Conservation (phyloP, 306 rosid genomes). For the Acacia crassicarpa region DNA sequence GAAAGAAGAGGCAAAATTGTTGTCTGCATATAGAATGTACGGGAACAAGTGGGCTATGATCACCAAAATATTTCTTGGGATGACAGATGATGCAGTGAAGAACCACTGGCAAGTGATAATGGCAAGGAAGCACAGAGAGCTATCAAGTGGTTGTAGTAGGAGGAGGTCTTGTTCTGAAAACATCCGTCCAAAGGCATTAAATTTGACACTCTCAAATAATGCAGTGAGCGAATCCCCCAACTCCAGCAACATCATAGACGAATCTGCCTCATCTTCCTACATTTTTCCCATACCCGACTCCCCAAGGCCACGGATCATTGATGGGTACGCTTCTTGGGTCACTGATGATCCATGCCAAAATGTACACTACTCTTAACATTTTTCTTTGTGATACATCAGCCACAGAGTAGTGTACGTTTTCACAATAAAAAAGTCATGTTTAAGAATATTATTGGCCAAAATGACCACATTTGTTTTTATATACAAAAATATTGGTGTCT, state of each 20-base stretch:
- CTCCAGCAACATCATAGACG: slow-evolving; percentile 52
- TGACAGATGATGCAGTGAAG: slow-evolving; percentile 93
- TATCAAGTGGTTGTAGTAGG: slow-evolving; percentile 52
- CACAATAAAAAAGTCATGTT: too few species aligned
- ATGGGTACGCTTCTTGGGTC: slow-evolving; percentile 36
- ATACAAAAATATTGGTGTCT: too few species aligned
- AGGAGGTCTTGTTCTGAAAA: slow-evolving; percentile 41
- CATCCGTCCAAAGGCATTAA: slow-evolving; percentile 23
- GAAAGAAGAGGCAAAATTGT: slow-evolving; percentile 77
- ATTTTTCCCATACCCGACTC: slow-evolving; percentile 10
- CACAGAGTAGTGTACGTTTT: too few species aligned
- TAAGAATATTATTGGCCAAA: too few species aligned
- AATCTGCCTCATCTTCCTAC: slow-evolving; percentile 57
- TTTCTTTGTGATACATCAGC: too few species aligned
- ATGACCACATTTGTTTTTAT: too few species aligned
- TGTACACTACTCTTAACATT: too few species aligned
- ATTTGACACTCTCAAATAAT: slow-evolving; percentile 36
- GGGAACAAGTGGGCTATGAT: slow-evolving; percentile 95
- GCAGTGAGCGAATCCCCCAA: slow-evolving; percentile 56
- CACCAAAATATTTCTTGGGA: slow-evolving; percentile 79
- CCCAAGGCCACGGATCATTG: slow-evolving; percentile 30
- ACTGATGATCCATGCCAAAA: too few species aligned
- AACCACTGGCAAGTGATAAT: slow-evolving; percentile 93
- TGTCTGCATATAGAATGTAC: slow-evolving; percentile 60
- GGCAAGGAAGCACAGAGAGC: slow-evolving; percentile 78